Base-by-base conservation (phyloP, 1,284 basidiomycete genomes). In the Anthracocystis panici-leucophaei region DNA sequence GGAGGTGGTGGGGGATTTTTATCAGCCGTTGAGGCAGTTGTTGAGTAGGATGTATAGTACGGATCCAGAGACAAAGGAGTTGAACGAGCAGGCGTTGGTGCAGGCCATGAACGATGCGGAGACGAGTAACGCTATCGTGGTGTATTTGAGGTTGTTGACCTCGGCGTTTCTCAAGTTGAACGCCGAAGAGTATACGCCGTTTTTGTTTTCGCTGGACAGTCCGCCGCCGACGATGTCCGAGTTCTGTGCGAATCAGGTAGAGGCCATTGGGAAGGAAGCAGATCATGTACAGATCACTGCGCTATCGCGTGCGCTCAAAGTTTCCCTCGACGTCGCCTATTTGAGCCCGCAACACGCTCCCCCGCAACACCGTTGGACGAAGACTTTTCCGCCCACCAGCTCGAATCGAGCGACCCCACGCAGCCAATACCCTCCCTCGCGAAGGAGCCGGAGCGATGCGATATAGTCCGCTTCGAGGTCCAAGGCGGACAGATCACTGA, bases 251-350 rank as follows among this genome's bases (percentile, higher is more conserved):
- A 62, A 69, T 33, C 76, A 82, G 25, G 79, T 83, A 11, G 82
- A 83, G 21, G 78, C 82, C 0, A 75, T 83, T 40, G 81, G 82
- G 3, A 81, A 78, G 46, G 82, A 83, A 60, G 82, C 82, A 0
- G 82, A 83, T 50, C 82, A 83, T 38, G 61, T 83, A 1, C 80
- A 82, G 61, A 82, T 83, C 60, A 79, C 80, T 23, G 79, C 82
- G 1, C 61, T 83, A 29, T 70, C 74, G n/a, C 56, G 62, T 0
- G 75, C 68, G 0, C 78, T 82, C 42, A 75, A 77, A 21, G 75
- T 78, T 12, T 73, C 65, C 12, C 57, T 83, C 14, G 79, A 82
- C 61, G 79, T 83, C 1, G 78, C 78, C 16, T 83, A 82, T 57
- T 72, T 83, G 11, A 73, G 72, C 0, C 68, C 77, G 5, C 29